Evolutionary conservation across 2,329 filamentous ascomycete species (phyloP), one percentile per base, ranked within the genome.

Genomic region (Zopfia rhizophila): DNA sequence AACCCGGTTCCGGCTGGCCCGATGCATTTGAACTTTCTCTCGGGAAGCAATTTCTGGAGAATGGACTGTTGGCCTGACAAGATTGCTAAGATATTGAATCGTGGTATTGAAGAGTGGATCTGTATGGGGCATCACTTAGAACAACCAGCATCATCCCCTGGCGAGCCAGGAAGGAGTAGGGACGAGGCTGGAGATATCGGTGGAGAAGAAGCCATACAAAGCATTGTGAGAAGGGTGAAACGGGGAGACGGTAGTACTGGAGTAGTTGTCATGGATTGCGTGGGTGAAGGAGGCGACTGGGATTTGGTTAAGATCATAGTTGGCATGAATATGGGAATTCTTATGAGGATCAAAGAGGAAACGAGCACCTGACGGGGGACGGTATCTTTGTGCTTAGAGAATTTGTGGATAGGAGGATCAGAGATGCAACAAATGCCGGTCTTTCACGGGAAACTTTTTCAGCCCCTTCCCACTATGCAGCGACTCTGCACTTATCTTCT

Each of bases 11-110:
- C 76, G 38, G 76, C 67, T 25, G 73, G 70, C 12, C 90, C 91
- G 1, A 81, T 97, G 58, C 96, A 89, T 62, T 77, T 97, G 72
- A 99, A 97, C 72, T 97, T 97, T 68, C 72, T 97, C 52, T 91
- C 82, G 58, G 94, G 88, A 1, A 93, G 88, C 70, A 97, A 97
- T 75, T 97, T 97, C 77, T 97, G 93, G 86, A 92, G 90, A 56
- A 79, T 87, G 1, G 85, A 84, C 43, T 96, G 91, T 72, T 99
- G 94, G 94, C 94, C 94, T 0, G 92, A 96, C 72, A 87, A 84
- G 64, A 90, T 99, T 68, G 93, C 94, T 1, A 87, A 85, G 14
- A 90, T 89, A 75, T 81, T 96, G 36, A 97, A 97, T 75, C 89
- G 92, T 13, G 85, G 87, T 2, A 82, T 80, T n/a, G 76, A 82